Evolutionary conservation across 805 yeast species (phyloP).

Genomic region (Danielia oregonensis): DNA sequence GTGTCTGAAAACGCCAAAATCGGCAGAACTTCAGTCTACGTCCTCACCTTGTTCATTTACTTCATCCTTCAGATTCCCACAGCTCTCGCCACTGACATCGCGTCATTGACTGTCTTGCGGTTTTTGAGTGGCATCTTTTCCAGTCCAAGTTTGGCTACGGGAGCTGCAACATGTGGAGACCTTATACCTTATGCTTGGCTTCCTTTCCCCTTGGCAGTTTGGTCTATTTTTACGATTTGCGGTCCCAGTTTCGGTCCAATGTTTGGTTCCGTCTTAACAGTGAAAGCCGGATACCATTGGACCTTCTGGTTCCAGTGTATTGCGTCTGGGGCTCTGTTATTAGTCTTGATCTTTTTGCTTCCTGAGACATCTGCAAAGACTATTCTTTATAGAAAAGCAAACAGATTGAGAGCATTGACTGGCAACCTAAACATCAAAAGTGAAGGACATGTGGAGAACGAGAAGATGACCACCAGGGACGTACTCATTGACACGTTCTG

Average conservation of each 20-base stretch:
- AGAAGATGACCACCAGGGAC: conserved; percentile 16
- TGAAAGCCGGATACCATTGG: conserved; percentile 43
- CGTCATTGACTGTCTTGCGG: conserved; percentile 46
- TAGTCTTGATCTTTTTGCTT: conserved; percentile 36
- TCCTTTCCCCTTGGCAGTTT: conserved; percentile 45
- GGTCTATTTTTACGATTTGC: conserved; percentile 51
- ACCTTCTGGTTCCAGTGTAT: conserved; percentile 49
- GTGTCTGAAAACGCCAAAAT: conserved; percentile 50
- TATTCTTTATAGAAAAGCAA: conserved; percentile 45
- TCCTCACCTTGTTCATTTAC: conserved; percentile 43
- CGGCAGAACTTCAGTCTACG: conserved; percentile 51
- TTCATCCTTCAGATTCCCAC: conserved; percentile 52
- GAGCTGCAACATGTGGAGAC: conserved; percentile 56
- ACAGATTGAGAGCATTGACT: conserved; percentile 45
- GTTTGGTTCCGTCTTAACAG: conserved; percentile 47
- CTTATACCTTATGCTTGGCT: conserved; percentile 38
- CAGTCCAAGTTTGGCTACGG: conserved; percentile 55
- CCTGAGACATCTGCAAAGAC: conserved; percentile 50
- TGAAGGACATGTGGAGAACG: conserved; percentile 34
- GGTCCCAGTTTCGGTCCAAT: conserved; percentile 58
- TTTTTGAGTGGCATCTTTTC: conserved; percentile 52
- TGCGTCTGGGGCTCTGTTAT: conserved; percentile 33
- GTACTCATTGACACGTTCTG: conserved; percentile 32
- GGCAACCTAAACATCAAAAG: conserved; percentile 45
- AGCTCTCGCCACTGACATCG: conserved; percentile 47